A percentile compares a stretch with the other conserved stretches of the same genome.
Evolutionary conservation across 83 land plant species (phyloP).

Genomic region (Diphasiastrum complanatum): DNA sequence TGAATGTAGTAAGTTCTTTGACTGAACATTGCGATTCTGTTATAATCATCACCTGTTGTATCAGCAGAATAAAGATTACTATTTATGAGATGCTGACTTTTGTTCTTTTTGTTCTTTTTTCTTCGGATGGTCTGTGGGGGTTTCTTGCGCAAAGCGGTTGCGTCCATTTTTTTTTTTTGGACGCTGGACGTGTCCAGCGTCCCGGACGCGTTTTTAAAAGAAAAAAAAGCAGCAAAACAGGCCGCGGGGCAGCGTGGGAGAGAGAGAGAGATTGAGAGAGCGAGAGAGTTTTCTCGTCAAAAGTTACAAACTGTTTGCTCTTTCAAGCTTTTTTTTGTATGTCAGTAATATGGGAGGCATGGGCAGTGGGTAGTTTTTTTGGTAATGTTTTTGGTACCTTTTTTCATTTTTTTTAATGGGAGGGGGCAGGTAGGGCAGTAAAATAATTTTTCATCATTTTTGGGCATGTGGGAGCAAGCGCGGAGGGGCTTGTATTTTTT

Average conservation of each 20-base stretch:
- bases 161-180: neutral
- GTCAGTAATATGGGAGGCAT: too few relatives aligned
- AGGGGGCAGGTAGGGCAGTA: too few relatives aligned
- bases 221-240: too few relatives aligned
- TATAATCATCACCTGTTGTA: neutral
- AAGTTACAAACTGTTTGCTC: neutral
- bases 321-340: too few relatives aligned
- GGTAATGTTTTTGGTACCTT: neutral
- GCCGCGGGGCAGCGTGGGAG: neutral
- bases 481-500: too few relatives aligned
- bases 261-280: neutral
- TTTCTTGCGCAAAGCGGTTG: neutral
- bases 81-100: neutral
- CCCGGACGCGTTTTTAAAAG: too few relatives aligned
- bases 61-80: neutral
- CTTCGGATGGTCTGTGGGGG: neutral
- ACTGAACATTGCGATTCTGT: neutral
- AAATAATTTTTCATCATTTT: neutral
- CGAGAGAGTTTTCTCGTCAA: neutral
- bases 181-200: too few relatives aligned
- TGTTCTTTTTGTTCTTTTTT: neutral
- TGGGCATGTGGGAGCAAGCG: neutral
- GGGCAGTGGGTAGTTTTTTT: too few relatives aligned
- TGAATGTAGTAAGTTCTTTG: conserved; percentile 40
- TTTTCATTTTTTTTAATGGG: too few relatives aligned